Base-by-base conservation (phyloP, 1,284 basidiomycete genomes). In the Malassezia globosa region DNA sequence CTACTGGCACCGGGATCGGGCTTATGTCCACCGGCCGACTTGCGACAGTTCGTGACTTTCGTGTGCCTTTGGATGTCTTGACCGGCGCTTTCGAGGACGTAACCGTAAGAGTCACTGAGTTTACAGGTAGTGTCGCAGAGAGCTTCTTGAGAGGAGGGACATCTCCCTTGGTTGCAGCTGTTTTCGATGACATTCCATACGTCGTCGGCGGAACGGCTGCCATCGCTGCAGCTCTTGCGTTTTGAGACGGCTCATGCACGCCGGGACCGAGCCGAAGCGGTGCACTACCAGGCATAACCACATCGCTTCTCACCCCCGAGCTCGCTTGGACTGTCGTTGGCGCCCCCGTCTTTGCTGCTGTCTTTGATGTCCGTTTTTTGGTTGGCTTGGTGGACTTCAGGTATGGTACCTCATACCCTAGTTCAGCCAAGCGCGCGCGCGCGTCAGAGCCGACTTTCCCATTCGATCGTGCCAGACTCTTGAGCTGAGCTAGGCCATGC, bases 351-450 rank as follows among this genome's bases (percentile, higher is more conserved):
- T n/a, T n/a, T 10, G 10, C 10, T 7, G 22, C 16, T 10, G 18
- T 6, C 41, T 34, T 34, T 1, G 18, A 33, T 22, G 18, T 22
- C 14, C 31, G 41, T 26, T 45, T 45, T 24, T 37, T 45, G n/a
- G 21, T 14, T 3, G 10, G 10, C 26, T 41, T 41, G 39, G 39
- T 16, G 14, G 14, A 14, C 24, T 26, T 24, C 18, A 27, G 31
- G 13, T 43, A 18, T 5, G 41, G 29, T 7, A 18, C 56, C 52
- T 29, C 52, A 41, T 4, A 54, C 50, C 25, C 52, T 46, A 26
- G 47, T 53, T 14, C 59, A 29, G 25, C 36, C 25, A 29, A 57
- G 29, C 6, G 55, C 42, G 36, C 51, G n/a, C 51, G 51, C 6
- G 51, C 51, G 37, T 36, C 22, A 7, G 21, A 47, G 8, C 48